These are phyloP conservation scores for Kuraishia borneana DNA, from an alignment of 805 yeast genomes.

Conservation along the genomic window DNA sequence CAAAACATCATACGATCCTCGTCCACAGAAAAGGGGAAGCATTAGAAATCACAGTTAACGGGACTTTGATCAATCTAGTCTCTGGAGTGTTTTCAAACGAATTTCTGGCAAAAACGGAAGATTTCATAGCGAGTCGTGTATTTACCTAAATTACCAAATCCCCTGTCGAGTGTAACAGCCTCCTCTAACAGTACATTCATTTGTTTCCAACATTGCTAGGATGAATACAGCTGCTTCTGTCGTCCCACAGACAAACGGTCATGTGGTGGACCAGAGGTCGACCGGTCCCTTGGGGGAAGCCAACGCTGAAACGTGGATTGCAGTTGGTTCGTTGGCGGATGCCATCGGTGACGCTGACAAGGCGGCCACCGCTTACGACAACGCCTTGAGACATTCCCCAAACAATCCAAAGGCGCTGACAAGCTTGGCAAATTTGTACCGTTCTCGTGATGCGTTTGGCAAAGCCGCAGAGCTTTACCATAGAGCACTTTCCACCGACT, in stretches of 20 bases:
- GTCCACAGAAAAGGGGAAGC: too few relatives aligned
- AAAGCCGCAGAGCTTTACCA: slow-evolving; percentile 94
- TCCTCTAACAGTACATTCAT: too few relatives aligned
- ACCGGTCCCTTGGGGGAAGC: slow-evolving; percentile 25
- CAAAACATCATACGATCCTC: too few relatives aligned
- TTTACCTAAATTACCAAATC: too few relatives aligned
- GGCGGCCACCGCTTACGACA: slow-evolving; percentile 81
- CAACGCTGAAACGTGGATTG: slow-evolving; percentile 79
- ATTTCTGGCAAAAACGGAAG: too few relatives aligned
- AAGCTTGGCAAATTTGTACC: slow-evolving; percentile 77
- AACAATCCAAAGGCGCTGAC: slow-evolving; percentile 78
- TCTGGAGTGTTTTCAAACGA: too few relatives aligned
- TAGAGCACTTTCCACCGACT: slow-evolving; percentile 68
- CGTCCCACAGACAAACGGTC: slow-evolving; percentile 1
- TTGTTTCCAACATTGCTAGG: too few relatives aligned
- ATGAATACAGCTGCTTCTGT: background rate
- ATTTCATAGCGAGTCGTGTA: too few relatives aligned
- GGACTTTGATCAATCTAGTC: too few relatives aligned
- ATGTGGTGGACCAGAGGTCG: background rate
- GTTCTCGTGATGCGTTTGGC: slow-evolving; percentile 81
- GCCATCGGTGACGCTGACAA: slow-evolving; percentile 79
- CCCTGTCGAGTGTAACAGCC: too few relatives aligned
- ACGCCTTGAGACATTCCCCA: slow-evolving; percentile 79
- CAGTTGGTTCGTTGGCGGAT: slow-evolving; percentile 84
- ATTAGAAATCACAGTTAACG: too few relatives aligned